Evolutionary conservation across 2,329 filamentous ascomycete species (phyloP).

Genomic region (Penicillium griseofulvum): DNA sequence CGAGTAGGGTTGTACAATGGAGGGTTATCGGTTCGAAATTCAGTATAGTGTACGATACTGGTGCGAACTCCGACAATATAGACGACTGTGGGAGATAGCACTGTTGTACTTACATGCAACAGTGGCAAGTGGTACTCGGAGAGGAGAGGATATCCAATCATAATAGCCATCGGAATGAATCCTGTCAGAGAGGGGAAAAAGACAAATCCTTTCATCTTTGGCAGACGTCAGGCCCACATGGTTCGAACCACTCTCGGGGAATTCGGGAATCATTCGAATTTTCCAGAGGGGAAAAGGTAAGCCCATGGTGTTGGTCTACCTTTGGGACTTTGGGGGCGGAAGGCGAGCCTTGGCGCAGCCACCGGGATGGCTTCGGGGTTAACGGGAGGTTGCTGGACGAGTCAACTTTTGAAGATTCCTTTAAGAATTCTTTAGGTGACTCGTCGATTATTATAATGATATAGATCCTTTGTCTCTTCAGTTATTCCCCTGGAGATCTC

Average conservation of each 20-base stretch:
- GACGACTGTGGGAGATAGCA: neutral
- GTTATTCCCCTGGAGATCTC: slow-evolving; percentile 2
- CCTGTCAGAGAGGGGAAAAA: too few relatives aligned
- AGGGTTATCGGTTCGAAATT: neutral
- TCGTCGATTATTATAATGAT: neutral
- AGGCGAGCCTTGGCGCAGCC: neutral
- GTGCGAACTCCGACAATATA: slow-evolving; percentile 3
- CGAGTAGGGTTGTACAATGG: slow-evolving; percentile 1
- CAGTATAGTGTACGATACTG: neutral
- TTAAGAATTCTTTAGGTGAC: neutral
- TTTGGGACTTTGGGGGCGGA: neutral
- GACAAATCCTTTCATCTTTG: neutral
- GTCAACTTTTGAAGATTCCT: neutral
- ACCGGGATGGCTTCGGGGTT: neutral
- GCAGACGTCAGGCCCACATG: slow-evolving; percentile 8
- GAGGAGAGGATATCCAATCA: too few relatives aligned
- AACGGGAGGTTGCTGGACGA: neutral
- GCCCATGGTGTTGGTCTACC: neutral
- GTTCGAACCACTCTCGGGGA: neutral
- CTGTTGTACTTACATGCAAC: too few relatives aligned
- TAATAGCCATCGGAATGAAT: too few relatives aligned
- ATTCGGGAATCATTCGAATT: slow-evolving; percentile 1
- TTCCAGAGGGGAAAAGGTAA: neutral
- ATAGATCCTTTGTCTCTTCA: neutral
- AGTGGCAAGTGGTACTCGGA: too few relatives aligned